These are phyloP conservation scores for Monosporascus sp. DNA, from an alignment of 2,329 filamentous ascomycete genomes.

Conservation along the genomic window DNA sequence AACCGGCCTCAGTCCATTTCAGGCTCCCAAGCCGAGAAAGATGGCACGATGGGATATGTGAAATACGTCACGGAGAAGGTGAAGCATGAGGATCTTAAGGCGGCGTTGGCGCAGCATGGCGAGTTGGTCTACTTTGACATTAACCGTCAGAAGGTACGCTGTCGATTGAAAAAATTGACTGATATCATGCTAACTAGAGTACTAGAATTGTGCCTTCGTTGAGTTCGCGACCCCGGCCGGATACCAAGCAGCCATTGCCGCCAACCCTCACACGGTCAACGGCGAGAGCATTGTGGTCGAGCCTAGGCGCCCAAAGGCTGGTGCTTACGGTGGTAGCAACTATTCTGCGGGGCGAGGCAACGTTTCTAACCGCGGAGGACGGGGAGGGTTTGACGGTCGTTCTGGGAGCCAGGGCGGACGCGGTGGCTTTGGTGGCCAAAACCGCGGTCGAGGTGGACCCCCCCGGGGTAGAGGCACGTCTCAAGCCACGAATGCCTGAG, in stretches of 20 bases:
- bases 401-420: constrained; percentile 59
- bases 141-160: constrained; percentile 73
- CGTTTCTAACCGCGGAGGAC: constrained; percentile 53
- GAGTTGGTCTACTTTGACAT: constrained; percentile 71
- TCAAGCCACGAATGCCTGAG: constrained; percentile 49
- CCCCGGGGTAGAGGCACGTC: constrained; percentile 58
- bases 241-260: constrained; percentile 76
- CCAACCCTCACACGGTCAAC: constrained; percentile 82
- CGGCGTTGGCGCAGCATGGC: constrained; percentile 66
- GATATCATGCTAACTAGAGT: constrained; percentile 17
- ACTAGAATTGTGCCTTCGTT: constrained; percentile 91
- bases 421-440: constrained; percentile 64
- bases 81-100: constrained; percentile 65
- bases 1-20: constrained; percentile 66
- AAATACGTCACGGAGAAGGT: constrained; percentile 94
- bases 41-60: constrained; percentile 81
- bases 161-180: constrained; percentile 4
- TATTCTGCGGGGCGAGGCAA: constrained; percentile 59
- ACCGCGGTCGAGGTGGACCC: constrained; percentile 63
- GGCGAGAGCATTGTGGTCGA: constrained; percentile 82
- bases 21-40: constrained; percentile 59
- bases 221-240: constrained; percentile 80
- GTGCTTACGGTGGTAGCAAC: constrained; percentile 65
- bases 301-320: constrained; percentile 75
- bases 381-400: constrained; percentile 61